Evolutionary conservation across 2,329 filamentous ascomycete genomes (phyloP).

Genomic region (Aspergillus clavatus): DNA sequence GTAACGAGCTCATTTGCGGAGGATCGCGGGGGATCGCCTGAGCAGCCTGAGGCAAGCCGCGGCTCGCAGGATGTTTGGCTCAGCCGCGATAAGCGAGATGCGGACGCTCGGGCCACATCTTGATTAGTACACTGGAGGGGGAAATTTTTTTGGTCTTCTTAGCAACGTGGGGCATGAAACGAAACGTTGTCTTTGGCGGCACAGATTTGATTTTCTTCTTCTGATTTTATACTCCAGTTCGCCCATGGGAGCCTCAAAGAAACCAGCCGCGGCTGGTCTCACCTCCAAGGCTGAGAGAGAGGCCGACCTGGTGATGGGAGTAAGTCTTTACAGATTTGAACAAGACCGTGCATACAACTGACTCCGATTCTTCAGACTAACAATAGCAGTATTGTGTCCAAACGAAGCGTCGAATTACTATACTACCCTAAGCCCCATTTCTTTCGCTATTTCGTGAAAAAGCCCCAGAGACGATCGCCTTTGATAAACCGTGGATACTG

Average conservation of each 20-base stretch:
- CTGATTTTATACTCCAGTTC: background rate
- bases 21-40: conserved; percentile 18
- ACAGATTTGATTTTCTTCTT: conserved; percentile 4
- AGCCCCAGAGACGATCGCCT: conserved; percentile 75
- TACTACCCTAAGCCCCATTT: conserved; percentile 81
- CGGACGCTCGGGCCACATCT: conserved; percentile 38
- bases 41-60: conserved; percentile 13
- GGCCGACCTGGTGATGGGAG: conserved; percentile 52
- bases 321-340: conserved; percentile 28
- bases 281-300: conserved; percentile 36
- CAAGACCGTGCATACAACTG: background rate
- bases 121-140: conserved; percentile 27
- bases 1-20: conserved; percentile 11
- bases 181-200: background rate
- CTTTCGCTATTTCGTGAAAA: conserved; percentile 82
- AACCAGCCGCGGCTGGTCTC: conserved; percentile 15
- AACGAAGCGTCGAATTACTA: conserved; percentile 83
- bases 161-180: no score
- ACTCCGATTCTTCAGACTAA: conserved; percentile 59
- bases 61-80: conserved; percentile 11
- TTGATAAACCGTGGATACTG: conserved; percentile 88
- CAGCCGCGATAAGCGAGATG: conserved; percentile 27
- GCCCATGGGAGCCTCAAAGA: conserved; percentile 14
- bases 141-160: conserved; percentile 13
- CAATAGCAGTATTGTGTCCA: conserved; percentile 86